A percentile compares a stretch with the other conserved stretches of the same genome.
These are phyloP conservation scores for Phlebiopsis gigantea DNA, from an alignment of 768 basidiomycete genomes.

Conservation along the genomic window DNA sequence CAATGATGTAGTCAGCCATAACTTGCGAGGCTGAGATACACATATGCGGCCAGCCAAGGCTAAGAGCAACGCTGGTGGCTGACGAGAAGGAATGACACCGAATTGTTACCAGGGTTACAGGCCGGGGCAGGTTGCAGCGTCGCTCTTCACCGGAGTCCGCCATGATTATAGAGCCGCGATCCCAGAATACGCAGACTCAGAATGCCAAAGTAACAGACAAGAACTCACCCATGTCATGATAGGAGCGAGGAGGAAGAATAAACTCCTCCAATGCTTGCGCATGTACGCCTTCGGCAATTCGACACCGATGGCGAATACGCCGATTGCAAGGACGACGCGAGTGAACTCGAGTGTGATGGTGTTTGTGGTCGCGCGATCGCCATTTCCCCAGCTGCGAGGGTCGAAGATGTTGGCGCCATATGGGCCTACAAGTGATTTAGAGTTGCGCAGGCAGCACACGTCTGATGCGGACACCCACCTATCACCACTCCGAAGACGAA, in stretches of 20 bases:
- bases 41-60: no score
- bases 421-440: no score
- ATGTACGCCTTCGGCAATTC: constrained; percentile 97
- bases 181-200: no score
- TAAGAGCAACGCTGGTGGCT: no score
- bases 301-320: constrained; percentile 97
- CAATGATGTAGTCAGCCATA: no score
- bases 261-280: constrained; percentile 84
- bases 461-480: constrained; percentile 43
- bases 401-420: constrained; percentile 79
- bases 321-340: constrained; percentile 89
- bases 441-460: neutral
- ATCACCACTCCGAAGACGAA: constrained; percentile 91
- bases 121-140: no score
- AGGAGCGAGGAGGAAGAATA: constrained; percentile 78
- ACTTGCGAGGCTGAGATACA: no score
- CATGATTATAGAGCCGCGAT: no score
- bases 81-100: no score
- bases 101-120: no score
- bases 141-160: no score
- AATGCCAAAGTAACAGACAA: neutral
- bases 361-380: constrained; percentile 47
- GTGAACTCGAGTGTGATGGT: constrained; percentile 87
- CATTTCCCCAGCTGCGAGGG: constrained; percentile 68
- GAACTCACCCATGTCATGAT: constrained; percentile 78